Evolutionary conservation across 2,329 filamentous ascomycete species (phyloP), one percentile per base, ranked within the genome.

Genomic region (Colletotrichum salicis): DNA sequence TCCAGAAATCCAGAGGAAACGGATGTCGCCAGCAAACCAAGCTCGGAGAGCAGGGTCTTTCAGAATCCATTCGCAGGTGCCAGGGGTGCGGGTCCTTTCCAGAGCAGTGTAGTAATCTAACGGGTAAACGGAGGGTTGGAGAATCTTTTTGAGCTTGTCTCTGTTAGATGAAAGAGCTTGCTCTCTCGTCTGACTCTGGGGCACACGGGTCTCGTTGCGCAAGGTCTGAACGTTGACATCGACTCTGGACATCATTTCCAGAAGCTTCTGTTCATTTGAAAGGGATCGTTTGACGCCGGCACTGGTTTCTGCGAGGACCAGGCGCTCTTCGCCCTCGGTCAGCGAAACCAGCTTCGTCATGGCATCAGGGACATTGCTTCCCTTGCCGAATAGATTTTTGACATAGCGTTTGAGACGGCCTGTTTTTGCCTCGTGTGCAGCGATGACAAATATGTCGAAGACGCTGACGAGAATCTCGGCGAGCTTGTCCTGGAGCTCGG

Each of bases 51-150:
- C 76, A 0, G 79, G 76, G 67, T 87, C 85, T 1, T 78, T 66
- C 2, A 83, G 76, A 10, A 87, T 77, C 85, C 85, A 87, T 51
- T 86, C 81, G 29, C 86, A 85, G 0, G 85, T 87, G 0, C 80
- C 81, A 1, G 78, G 76, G 0, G 85, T 80, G 5, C 82, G 78
- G 1, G 79, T 80, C 66, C 82, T 83, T 27, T 79, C 81, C 56
- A 86, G 84, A 27, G 80, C 78, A 4, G 79, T 78, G 69, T 81
- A 86, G 29, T 79, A 81, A 67, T 87, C 85, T 22, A 83, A 79
- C 0, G 85, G 80, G 29, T 81, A 84, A 0, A 82, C 83, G 0
- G 83, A 84, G 1, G 85, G 85, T 27, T 78, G 77, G 0, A 86
- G 66, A 0, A 86, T 79, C 22, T 80, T 79, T 54, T 82, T 83